Percentiles rank a stretch among this genome's conserved stretches.
Evolutionary conservation across 2,329 filamentous ascomycete species (phyloP).

Genomic region (Colletotrichum nymphaeae): DNA sequence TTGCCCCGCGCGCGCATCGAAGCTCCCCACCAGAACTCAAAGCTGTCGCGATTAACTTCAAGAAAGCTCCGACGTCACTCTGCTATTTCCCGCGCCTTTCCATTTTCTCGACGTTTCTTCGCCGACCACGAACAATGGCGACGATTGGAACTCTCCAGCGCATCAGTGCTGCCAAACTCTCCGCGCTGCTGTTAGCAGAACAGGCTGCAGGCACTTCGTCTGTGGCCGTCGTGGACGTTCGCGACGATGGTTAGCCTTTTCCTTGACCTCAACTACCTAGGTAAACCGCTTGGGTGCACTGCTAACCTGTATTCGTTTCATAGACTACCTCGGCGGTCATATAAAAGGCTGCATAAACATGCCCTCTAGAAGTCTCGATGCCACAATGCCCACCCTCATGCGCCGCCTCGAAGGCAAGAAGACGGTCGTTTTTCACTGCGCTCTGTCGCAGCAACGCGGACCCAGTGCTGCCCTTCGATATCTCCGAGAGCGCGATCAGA

Average conservation of each 20-base stretch:
- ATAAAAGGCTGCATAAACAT: slow-evolving; percentile 83
- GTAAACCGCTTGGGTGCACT: background rate
- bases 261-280: background rate
- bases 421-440: slow-evolving; percentile 93
- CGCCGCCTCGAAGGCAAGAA: slow-evolving; percentile 81
- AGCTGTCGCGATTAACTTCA: background rate
- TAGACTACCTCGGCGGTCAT: slow-evolving; percentile 92
- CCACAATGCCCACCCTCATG: slow-evolving; percentile 83
- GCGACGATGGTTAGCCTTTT: slow-evolving; percentile 75
- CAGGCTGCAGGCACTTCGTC: slow-evolving; percentile 51
- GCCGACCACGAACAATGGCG: slow-evolving; percentile 50
- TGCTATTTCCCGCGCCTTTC: background rate
- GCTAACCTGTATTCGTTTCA: background rate
- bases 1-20: slow-evolving; percentile 19
- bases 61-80: slow-evolving; percentile 5
- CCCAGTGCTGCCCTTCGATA: slow-evolving; percentile 87
- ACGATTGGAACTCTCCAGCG: slow-evolving; percentile 73
- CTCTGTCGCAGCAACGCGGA: slow-evolving; percentile 89
- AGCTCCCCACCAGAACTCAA: slow-evolving; percentile 10
- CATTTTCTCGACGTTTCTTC: background rate
- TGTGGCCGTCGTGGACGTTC: slow-evolving; percentile 87
- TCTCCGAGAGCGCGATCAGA: slow-evolving; percentile 73
- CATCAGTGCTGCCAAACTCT: slow-evolving; percentile 77
- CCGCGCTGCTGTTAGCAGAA: slow-evolving; percentile 69
- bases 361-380: slow-evolving; percentile 79